These are phyloP conservation scores for Ampelomyces quisqualis DNA, from an alignment of 2,329 filamentous ascomycete species.

Conservation along the genomic window DNA sequence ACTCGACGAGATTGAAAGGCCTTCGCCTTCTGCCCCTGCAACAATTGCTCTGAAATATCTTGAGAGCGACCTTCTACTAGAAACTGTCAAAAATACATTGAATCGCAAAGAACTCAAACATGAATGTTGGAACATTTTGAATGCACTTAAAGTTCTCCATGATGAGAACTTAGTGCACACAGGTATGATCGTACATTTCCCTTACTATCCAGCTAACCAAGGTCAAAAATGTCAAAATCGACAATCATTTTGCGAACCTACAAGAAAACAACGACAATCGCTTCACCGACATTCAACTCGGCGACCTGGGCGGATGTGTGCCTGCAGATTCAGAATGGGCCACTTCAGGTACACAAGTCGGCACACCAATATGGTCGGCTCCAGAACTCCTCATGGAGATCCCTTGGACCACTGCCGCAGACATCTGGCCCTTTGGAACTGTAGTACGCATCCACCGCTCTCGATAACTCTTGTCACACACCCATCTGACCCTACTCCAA, in stretches of 20 bases:
- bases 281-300: conserved; percentile 40
- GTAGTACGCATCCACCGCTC: conserved; percentile 27
- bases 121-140: conserved; percentile 16
- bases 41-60: conserved; percentile 28
- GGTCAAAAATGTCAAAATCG: conserved; percentile 35
- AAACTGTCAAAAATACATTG: conserved; percentile 12
- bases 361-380: conserved; percentile 43
- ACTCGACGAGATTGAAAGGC: conserved; percentile 33
- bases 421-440: conserved; percentile 47
- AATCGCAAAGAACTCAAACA: conserved; percentile 23
- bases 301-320: conserved; percentile 35
- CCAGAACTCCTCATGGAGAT: conserved; percentile 34
- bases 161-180: conserved; percentile 28
- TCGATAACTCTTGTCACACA: not conserved
- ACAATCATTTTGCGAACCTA: conserved; percentile 43
- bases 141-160: conserved; percentile 25
- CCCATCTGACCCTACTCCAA: conserved; percentile 3
- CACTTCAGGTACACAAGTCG: conserved; percentile 29
- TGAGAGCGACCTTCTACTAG: conserved; percentile 19
- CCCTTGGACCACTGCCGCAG: conserved; percentile 41
- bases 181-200: conserved; percentile 8
- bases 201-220: not conserved
- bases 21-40: conserved; percentile 18
- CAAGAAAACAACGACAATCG: conserved; percentile 21
- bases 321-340: conserved; percentile 20